These are phyloP conservation scores for Pseudogymnoascus sp. DNA, from an alignment of 2,329 filamentous ascomycete genomes.

Conservation along the genomic window DNA sequence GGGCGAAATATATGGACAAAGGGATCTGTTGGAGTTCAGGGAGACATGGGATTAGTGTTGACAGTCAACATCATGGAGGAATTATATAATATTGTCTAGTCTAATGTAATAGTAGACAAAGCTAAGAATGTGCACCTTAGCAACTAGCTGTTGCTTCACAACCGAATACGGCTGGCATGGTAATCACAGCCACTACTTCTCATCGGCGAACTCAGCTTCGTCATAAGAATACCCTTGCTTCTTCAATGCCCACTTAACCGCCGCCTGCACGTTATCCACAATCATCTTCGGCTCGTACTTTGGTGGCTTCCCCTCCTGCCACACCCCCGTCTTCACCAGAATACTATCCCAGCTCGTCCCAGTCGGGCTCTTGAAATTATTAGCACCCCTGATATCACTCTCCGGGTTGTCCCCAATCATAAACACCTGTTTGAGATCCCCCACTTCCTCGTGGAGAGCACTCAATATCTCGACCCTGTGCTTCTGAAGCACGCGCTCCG, in stretches of 20 bases:
- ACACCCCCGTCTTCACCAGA: constrained; percentile 76
- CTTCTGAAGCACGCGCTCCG: constrained; percentile 63
- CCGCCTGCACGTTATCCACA: constrained; percentile 68
- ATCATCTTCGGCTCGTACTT: constrained; percentile 57
- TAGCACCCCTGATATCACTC: constrained; percentile 85
- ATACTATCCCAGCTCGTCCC: constrained; percentile 73
- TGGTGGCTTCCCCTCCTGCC: constrained; percentile 48
- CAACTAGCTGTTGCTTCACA: neutral
- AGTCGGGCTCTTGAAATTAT: constrained; percentile 59
- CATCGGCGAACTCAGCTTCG: constrained; percentile 2
- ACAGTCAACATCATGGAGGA: neutral
- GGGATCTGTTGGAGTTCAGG: constrained; percentile 73
- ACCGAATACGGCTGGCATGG: neutral
- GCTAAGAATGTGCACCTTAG: neutral
- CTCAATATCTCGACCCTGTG: constrained; percentile 39
- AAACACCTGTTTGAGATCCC: constrained; percentile 67
- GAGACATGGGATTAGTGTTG: constrained; percentile 40
- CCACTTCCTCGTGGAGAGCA: constrained; percentile 23
- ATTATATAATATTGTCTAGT: constrained; percentile 2
- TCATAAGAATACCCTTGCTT: constrained; percentile 36
- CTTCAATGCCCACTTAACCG: constrained; percentile 69
- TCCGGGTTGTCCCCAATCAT: constrained; percentile 92
- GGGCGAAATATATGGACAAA: constrained; percentile 84
- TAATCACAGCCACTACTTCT: neutral
- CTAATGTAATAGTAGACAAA: constrained; percentile 9